Percentiles rank a stretch among this genome's conserved stretches.
phyloP scores from a whole-genome alignment of 108 stramenopile genomes.

The Cyclotella baltica region DNA sequence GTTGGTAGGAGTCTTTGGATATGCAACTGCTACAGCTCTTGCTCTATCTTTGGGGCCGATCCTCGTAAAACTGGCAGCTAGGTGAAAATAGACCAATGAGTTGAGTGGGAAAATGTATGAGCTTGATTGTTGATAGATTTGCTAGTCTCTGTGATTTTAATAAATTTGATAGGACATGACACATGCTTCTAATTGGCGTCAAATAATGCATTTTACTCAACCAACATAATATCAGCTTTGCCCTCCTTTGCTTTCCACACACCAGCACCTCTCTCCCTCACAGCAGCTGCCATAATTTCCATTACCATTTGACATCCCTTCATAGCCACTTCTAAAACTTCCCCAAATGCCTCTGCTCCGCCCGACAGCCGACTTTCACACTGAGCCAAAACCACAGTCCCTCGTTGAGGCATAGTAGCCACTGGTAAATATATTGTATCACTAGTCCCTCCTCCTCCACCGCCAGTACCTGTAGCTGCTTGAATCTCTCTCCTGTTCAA shows the following conservation, averaged over 20 bases:
- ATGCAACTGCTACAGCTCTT: constrained; percentile 89
- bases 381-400: constrained; percentile 84
- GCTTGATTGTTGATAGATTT: too few species aligned
- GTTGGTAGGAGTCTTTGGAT: constrained; percentile 92
- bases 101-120: too few species aligned
- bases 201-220: neutral
- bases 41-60: constrained; percentile 81
- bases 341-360: constrained; percentile 63
- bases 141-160: too few species aligned
- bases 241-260: constrained; percentile 66
- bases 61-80: constrained; percentile 52
- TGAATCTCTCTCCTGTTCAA: constrained; percentile 77
- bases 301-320: constrained; percentile 87
- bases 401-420: constrained; percentile 87
- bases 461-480: constrained; percentile 45
- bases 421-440: constrained; percentile 79
- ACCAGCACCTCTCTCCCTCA: constrained; percentile 71
- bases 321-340: constrained; percentile 83
- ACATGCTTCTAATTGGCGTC: too few species aligned
- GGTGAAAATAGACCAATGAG: neutral
- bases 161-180: too few species aligned
- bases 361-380: constrained; percentile 84
- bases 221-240: constrained; percentile 46
- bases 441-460: constrained; percentile 56
- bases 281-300: constrained; percentile 79